Evolutionary conservation across 177 flowering plant genomes (phyloP).

Genomic region (Vitis hybrid): DNA sequence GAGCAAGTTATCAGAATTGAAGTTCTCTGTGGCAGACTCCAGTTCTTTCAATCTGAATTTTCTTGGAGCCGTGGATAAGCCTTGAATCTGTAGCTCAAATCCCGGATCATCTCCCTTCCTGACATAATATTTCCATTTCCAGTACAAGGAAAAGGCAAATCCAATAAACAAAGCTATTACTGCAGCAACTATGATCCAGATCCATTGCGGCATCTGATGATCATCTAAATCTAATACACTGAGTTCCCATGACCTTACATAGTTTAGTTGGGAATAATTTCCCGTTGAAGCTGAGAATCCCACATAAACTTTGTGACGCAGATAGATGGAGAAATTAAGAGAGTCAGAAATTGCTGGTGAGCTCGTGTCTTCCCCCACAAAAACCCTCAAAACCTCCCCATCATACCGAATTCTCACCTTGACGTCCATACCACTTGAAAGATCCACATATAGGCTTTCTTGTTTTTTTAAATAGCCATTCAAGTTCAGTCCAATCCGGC

Average conservation of each 20-base stretch:
- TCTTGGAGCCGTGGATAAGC: constrained; percentile 31
- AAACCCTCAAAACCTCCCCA: constrained; percentile 23
- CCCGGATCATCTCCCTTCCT: constrained; percentile 13
- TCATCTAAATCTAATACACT: constrained; percentile 16
- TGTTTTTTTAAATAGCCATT: constrained; percentile 37
- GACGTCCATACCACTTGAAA: constrained; percentile 16
- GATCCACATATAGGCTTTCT: constrained; percentile 18
- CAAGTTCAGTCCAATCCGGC: constrained; percentile 60
- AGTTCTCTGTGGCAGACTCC: constrained; percentile 44
- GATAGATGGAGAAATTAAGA: constrained; percentile 20
- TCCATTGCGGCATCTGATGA: constrained; percentile 11
- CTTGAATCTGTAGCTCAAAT: constrained; percentile 30
- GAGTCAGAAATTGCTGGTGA: constrained; percentile 33
- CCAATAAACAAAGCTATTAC: background rate
- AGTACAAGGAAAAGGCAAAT: background rate
- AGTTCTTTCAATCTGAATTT: constrained; percentile 48
- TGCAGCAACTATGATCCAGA: constrained; percentile 28
- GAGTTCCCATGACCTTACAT: constrained; percentile 51
- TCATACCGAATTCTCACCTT: constrained; percentile 23
- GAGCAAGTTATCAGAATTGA: constrained; percentile 39
- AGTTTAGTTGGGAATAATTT: constrained; percentile 36
- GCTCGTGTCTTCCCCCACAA: constrained; percentile 1
- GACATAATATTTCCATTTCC: background rate
- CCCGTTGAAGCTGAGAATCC: constrained; percentile 73
- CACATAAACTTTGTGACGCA: constrained; percentile 41